Base-by-base conservation (phyloP, 352 stramenopile species). In the Phytophthora melonis region DNA sequence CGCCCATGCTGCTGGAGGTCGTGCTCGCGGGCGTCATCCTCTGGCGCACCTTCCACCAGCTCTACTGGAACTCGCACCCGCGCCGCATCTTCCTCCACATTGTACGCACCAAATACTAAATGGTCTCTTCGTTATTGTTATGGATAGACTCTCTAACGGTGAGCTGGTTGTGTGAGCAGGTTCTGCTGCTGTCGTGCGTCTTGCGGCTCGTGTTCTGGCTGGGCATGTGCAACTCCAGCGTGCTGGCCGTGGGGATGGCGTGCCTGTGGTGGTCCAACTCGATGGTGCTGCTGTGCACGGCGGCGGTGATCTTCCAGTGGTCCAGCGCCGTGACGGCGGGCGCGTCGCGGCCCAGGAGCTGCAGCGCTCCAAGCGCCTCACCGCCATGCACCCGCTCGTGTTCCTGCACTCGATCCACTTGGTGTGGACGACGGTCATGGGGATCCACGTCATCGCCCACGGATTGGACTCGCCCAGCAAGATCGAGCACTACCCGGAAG, bases 281-380 rank as follows among this genome's bases (percentile, higher is more conserved):
- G 58, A 69, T 93, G 39, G 68, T 93, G 11, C 47, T 93, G 68
- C 74, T 93, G 39, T 92, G 86, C 60, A 91, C 80, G 32, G 86
- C 82, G 8, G 79, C 81, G 1, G 84, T 93, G 59, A 90, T 93
- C 43, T 82, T 92, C 61, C 84, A 91, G 63, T 92, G 84, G 84
- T 88, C 84, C 19, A 84, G 74, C 56, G 84, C 86, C 21, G 81
- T 89, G 13, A 87, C 77, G 1, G 86, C 81, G 86, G 86, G 10
- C 81, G 80, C 27, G 83, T 89, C 25, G 81, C 75, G 27, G 68
- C 79, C 11, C 79, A 82, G 13, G 79, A 91, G 63, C 72, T 86
- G 39, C 82, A 91, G 58, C 73, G 71, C 30, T 70, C 77, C 25
- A 89, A 83, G 63, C 78, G 70, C 5, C 75, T 89, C 25, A 86